These are phyloP conservation scores for Massarina eburnea DNA, from an alignment of 2,329 filamentous ascomycete genomes.

Conservation along the genomic window DNA sequence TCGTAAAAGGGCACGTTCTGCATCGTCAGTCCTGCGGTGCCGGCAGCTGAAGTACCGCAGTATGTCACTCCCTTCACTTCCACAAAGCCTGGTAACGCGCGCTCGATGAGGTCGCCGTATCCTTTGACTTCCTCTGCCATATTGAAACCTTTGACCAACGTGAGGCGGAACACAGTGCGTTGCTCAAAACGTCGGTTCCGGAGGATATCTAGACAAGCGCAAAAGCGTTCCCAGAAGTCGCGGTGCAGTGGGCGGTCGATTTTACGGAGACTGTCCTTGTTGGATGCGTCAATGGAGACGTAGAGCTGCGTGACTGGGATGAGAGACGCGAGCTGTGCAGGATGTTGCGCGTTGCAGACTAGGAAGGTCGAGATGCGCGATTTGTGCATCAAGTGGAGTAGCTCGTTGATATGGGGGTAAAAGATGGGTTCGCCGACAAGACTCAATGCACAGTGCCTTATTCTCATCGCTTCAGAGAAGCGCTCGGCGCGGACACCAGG, in stretches of 20 bases:
- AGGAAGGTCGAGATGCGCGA: constrained; percentile 92
- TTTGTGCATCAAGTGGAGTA: constrained; percentile 77
- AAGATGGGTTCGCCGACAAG: constrained; percentile 98
- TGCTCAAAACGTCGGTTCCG: constrained; percentile 80
- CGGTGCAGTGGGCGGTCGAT: constrained; percentile 92
- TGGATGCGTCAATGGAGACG: constrained; percentile 92
- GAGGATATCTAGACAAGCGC: constrained; percentile 85
- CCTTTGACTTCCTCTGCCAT: constrained; percentile 89
- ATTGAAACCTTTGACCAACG: constrained; percentile 97
- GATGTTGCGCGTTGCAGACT: constrained; percentile 96
- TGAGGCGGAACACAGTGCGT: constrained; percentile 91
- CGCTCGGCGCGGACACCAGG: constrained; percentile 90
- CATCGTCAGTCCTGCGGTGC: constrained; percentile 89
- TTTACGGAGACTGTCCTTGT: constrained; percentile 80
- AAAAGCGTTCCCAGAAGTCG: constrained; percentile 97
- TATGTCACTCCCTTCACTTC: constrained; percentile 97
- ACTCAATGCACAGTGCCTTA: constrained; percentile 88
- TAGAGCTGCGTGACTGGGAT: constrained; percentile 92
- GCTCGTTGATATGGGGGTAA: constrained; percentile 95
- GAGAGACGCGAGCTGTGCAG: constrained; percentile 80
- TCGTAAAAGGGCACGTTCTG: constrained; percentile 95
- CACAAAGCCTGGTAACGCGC: constrained; percentile 85
- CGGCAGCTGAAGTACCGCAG: constrained; percentile 85
- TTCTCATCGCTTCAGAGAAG: constrained; percentile 89
- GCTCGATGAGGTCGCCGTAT: constrained; percentile 85